Percentiles rank a stretch among this genome's conserved stretches.
Evolutionary conservation across 305 asterid species (phyloP).

Genomic region (Ajuga reptans): DNA sequence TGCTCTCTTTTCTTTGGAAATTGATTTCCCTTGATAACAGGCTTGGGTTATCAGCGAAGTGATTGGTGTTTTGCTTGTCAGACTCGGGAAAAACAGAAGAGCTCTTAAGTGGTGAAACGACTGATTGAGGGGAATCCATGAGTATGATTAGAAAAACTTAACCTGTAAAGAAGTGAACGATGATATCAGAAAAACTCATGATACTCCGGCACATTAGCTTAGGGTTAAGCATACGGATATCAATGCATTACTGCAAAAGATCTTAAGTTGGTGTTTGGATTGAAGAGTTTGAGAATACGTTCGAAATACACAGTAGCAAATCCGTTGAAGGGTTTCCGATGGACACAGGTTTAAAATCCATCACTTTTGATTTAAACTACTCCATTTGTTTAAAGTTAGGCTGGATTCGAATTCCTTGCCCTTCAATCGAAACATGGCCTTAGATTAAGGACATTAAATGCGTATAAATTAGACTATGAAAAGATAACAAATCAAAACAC

Average conservation of each 20-base stretch:
- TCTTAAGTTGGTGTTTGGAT: too few species aligned
- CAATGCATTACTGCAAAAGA: too few species aligned
- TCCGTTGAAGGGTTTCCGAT: too few species aligned
- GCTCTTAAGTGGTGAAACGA: constrained; percentile 65
- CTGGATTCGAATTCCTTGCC: too few species aligned
- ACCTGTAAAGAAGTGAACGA: constrained; percentile 22
- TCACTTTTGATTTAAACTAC: too few species aligned
- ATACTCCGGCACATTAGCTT: not conserved
- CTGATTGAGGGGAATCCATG: constrained; percentile 91
- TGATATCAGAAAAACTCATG: not conserved
- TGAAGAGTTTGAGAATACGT: too few species aligned
- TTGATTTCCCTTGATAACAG: constrained; percentile 31
- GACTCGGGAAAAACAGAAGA: constrained; percentile 41
- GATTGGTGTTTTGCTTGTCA: constrained; percentile 46
- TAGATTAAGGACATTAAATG: not conserved
- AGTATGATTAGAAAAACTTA: constrained; percentile 8
- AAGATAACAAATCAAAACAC: not conserved
- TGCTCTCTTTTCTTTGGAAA: constrained; percentile 32
- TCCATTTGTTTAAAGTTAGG: too few species aligned
- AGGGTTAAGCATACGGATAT: not conserved
- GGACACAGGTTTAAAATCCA: too few species aligned
- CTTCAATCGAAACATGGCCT: too few species aligned
- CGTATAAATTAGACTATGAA: not conserved
- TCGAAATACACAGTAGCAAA: too few species aligned
- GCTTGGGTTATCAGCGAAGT: constrained; percentile 27